Evolutionary conservation across 225 moss, liverwort and hornwort genomes (phyloP).

Genomic region (Pleurozium schreberi): DNA sequence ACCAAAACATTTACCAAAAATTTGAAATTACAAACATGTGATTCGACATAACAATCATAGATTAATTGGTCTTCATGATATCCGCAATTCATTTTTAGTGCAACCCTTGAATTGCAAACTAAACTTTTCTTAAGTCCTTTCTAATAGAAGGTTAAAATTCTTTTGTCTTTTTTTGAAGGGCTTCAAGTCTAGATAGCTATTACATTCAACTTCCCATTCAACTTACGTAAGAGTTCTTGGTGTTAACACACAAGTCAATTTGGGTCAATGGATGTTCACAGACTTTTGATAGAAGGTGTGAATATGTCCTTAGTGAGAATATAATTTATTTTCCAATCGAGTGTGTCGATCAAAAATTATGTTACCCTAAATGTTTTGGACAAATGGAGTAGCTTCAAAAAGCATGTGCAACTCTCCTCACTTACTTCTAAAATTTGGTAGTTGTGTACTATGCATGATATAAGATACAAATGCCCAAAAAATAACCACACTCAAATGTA

Average conservation of each 20-base stretch:
- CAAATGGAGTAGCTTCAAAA: fast-evolving
- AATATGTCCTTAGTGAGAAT: fast-evolving
- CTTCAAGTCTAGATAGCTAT: no score
- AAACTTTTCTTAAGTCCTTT: background rate
- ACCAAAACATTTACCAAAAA: background rate
- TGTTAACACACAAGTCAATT: background rate
- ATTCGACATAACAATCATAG: background rate
- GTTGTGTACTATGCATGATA: background rate
- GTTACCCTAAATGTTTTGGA: background rate
- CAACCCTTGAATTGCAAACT: background rate
- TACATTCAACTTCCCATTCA: background rate
- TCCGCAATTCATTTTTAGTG: background rate
- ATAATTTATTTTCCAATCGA: background rate
- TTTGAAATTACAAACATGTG: background rate
- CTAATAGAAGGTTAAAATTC: background rate
- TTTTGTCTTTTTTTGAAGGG: background rate
- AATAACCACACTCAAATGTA: no score
- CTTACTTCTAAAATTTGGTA: background rate
- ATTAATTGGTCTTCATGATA: background rate
- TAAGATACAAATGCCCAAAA: background rate
- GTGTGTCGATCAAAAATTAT: background rate
- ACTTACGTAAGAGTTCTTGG: fast-evolving
- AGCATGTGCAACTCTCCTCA: background rate
- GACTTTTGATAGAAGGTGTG: background rate
- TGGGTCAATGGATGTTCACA: background rate